phyloP scores from a whole-genome alignment of 345 rosid species.

The Crucihimalaya himalaica region DNA sequence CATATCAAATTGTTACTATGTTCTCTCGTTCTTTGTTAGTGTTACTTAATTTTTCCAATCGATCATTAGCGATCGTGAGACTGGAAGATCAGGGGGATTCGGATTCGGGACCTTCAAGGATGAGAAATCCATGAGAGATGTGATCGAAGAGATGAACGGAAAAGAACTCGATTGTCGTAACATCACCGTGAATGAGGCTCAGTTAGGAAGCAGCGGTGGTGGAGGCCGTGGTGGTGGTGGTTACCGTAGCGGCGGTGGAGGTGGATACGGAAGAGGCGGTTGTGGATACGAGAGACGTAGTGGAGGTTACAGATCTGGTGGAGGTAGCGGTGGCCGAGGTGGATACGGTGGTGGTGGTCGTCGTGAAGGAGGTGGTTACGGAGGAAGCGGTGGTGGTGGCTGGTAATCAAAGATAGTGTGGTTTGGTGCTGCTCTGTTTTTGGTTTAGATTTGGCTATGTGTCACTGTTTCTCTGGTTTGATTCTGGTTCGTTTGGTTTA shows the following conservation, averaged over 20 bases:
- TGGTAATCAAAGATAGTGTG: conserved; percentile 19
- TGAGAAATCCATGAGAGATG: conserved; percentile 87
- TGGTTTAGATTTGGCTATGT: too few relatives aligned
- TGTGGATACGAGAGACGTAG: conserved; percentile 35
- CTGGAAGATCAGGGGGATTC: conserved; percentile 84
- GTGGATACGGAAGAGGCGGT: conserved; percentile 45
- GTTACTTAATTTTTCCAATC: conserved; percentile 53
- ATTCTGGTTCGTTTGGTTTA: conserved; percentile 15
- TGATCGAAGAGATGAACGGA: conserved; percentile 89
- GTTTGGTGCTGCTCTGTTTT: not conserved
- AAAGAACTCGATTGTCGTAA: conserved; percentile 75
- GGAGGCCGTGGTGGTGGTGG: conserved; percentile 53
- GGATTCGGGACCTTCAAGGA: conserved; percentile 83
- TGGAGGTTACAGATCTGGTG: conserved; percentile 42
- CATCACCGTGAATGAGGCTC: conserved; percentile 89
- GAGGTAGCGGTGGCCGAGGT: conserved; percentile 36
- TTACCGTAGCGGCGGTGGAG: conserved; percentile 42
- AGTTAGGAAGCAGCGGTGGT: conserved; percentile 62
- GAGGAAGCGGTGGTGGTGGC: conserved; percentile 31
- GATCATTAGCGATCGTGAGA: conserved; percentile 93
- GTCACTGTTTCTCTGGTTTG: conserved; percentile 23
- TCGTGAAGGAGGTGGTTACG: conserved; percentile 34
- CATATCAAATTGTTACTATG: conserved; percentile 62
- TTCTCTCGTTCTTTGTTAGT: conserved; percentile 64
- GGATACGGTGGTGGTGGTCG: conserved; percentile 28